These are phyloP conservation scores for Cicer chorassanicum DNA, from an alignment of 306 rosid species.

Conservation along the genomic window DNA sequence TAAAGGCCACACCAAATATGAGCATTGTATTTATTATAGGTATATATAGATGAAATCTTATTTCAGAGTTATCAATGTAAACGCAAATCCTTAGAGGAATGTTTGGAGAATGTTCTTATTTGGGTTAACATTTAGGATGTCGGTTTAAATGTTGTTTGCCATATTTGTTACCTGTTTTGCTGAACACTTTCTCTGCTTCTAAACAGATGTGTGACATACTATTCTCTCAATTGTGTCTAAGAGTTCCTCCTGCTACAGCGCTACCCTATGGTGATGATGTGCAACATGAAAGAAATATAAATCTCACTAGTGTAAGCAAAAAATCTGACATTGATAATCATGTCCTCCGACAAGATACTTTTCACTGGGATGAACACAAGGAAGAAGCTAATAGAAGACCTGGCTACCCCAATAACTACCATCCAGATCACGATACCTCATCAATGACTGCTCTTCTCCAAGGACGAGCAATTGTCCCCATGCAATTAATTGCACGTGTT, in stretches of 20 bases:
- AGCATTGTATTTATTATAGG: too few species aligned
- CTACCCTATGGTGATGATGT: constrained; percentile 69
- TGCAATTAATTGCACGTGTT: constrained; percentile 89
- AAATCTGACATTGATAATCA: constrained; percentile 49
- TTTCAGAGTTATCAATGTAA: constrained; percentile 5
- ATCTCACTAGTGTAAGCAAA: constrained; percentile 51
- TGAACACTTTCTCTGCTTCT: constrained; percentile 46
- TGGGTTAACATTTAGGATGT: constrained; percentile 16
- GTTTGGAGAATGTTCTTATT: constrained; percentile 37
- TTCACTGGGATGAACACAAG: constrained; percentile 54
- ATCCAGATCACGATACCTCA: constrained; percentile 69
- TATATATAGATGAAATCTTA: not conserved
- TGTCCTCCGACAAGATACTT: constrained; percentile 49
- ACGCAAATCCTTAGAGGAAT: constrained; percentile 15
- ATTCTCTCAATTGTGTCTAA: constrained; percentile 92
- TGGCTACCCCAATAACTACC: constrained; percentile 52
- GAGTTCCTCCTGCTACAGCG: constrained; percentile 73
- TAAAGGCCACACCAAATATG: too few species aligned
- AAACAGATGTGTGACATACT: constrained; percentile 96
- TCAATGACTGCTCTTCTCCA: constrained; percentile 86
- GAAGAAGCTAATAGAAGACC: constrained; percentile 67
- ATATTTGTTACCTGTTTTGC: constrained; percentile 7
- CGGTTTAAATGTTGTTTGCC: constrained; percentile 27
- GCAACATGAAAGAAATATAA: constrained; percentile 53
- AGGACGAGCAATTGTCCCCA: constrained; percentile 92